Percentiles rank a stretch among this genome's conserved stretches.
phyloP scores from a whole-genome alignment of 768 basidiomycete species.

The Psilocybe tampanensis region DNA sequence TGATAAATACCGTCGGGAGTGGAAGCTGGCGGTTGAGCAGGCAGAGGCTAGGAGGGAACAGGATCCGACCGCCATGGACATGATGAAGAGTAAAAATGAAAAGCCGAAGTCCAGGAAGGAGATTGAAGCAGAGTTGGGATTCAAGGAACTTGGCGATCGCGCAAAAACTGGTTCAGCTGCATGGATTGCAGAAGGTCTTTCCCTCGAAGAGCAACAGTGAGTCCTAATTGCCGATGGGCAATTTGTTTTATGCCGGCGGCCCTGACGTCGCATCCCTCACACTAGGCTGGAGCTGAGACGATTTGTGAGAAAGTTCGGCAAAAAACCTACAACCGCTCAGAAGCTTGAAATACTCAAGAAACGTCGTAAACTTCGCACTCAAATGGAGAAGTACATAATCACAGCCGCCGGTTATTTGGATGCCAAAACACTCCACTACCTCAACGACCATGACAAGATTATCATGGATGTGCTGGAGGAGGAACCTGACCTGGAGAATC shows the following conservation, averaged over 20 bases:
- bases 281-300: not conserved
- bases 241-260: too few species aligned
- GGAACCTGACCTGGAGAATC: too few species aligned
- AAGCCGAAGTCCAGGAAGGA: not conserved
- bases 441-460: not conserved
- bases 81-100: not conserved
- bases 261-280: too few species aligned
- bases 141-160: not conserved
- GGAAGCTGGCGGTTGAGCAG: not conserved
- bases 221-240: not conserved
- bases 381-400: not conserved
- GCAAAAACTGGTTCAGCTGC: not conserved
- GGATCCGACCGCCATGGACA: constrained; percentile 1
- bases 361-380: not conserved
- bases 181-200: not conserved
- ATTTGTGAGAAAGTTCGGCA: not conserved
- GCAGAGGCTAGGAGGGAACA: not conserved
- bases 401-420: not conserved
- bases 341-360: not conserved
- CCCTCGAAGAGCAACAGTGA: not conserved
- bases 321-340: not conserved
- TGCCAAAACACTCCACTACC: not conserved
- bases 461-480: too few species aligned
- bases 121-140: not conserved
- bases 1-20: not conserved